phyloP scores from a whole-genome alignment of 75 land plant genomes.

The Pinus albicaulis region DNA sequence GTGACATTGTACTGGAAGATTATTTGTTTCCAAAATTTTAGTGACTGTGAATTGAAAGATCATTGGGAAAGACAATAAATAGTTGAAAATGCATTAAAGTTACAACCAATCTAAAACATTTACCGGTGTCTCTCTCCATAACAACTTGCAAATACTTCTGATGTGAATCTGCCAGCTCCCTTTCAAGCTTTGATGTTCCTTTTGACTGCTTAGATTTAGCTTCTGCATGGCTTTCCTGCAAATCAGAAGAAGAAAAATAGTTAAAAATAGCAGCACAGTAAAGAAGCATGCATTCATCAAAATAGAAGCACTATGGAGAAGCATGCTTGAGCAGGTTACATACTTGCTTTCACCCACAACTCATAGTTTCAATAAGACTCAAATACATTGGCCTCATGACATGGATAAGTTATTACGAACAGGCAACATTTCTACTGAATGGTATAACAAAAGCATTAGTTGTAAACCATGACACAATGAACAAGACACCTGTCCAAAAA shows the following conservation, averaged over 20 bases:
- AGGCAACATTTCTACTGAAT: neutral
- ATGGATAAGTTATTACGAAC: neutral
- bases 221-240: constrained; percentile 33
- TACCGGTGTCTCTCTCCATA: constrained; percentile 79
- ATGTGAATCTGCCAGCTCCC: constrained; percentile 59
- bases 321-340: neutral
- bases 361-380: neutral
- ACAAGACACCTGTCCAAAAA: neutral
- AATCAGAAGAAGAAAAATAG: neutral
- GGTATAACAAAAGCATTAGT: neutral
- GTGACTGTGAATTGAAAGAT: neutral
- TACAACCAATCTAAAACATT: constrained; percentile 3
- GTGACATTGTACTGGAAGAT: too few species aligned
- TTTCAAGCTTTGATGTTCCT: constrained; percentile 52
- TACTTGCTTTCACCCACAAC: neutral
- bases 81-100: neutral
- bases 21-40: too few species aligned
- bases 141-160: constrained; percentile 66
- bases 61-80: neutral
- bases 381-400: neutral
- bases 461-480: neutral
- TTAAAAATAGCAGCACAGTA: neutral
- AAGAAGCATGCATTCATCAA: neutral
- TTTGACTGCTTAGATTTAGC: constrained; percentile 48
- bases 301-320: neutral